Evolutionary conservation across 2,329 filamentous ascomycete genomes (phyloP).

Genomic region (Colletotrichum sp.): DNA sequence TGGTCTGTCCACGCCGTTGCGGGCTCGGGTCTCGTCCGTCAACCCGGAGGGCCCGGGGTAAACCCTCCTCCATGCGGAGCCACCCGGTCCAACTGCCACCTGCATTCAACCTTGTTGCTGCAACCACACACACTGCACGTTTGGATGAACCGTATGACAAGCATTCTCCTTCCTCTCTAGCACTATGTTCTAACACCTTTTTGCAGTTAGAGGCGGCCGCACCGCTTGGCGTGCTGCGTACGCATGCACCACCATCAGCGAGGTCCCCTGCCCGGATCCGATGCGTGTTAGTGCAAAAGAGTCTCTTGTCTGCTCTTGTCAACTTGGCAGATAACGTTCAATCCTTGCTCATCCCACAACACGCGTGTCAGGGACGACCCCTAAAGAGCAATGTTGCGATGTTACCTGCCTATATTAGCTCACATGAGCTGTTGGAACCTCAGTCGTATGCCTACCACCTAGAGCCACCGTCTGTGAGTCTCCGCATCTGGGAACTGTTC

Average conservation of each 20-base stretch:
- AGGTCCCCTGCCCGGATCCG: background rate
- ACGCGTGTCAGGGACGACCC: background rate
- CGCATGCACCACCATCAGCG: background rate
- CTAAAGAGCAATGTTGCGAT: background rate
- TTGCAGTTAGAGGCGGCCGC: background rate
- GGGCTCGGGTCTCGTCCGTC: background rate
- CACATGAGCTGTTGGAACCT: background rate
- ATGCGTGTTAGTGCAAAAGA: background rate
- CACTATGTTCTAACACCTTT: background rate
- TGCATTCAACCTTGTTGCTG: background rate
- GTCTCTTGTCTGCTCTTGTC: background rate
- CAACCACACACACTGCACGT: background rate
- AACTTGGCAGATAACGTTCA: background rate
- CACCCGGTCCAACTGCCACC: background rate
- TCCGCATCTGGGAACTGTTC: background rate
- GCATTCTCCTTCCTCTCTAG: background rate
- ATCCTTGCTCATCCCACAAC: background rate
- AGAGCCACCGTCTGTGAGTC: background rate
- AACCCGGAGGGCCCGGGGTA: background rate
- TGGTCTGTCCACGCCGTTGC: background rate
- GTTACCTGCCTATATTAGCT: conserved; percentile 7
- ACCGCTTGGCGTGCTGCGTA: background rate
- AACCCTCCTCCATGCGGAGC: background rate
- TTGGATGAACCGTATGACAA: background rate
- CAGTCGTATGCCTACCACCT: background rate